phyloP scores from a whole-genome alignment of 169 alveolate species.

The Plasmodium berghei region DNA sequence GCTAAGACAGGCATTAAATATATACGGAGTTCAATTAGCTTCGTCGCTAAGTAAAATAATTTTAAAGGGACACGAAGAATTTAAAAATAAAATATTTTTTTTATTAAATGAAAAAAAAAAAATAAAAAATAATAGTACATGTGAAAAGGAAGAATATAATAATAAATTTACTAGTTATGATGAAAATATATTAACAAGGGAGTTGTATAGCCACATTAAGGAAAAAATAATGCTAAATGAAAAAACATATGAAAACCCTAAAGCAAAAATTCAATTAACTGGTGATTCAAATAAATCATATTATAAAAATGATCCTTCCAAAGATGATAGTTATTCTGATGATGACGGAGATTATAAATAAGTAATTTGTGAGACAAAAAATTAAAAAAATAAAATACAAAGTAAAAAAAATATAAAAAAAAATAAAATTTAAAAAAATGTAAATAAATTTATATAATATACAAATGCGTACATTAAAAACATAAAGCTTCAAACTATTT shows the following conservation, averaged over 20 bases:
- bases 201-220: constrained; percentile 51
- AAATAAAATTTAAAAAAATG: no score
- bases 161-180: not conserved
- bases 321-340: constrained; percentile 5
- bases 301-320: constrained; percentile 5
- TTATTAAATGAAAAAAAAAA: constrained; percentile 62
- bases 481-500: not conserved
- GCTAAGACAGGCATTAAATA: constrained; percentile 72
- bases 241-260: constrained; percentile 15
- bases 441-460: no score
- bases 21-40: constrained; percentile 74
- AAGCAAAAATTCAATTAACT: constrained; percentile 3
- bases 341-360: not conserved
- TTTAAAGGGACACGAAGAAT: constrained; percentile 67
- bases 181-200: constrained; percentile 34
- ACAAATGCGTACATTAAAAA: not conserved
- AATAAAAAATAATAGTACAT: not conserved
- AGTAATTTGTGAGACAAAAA: not conserved
- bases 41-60: constrained; percentile 76
- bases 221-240: constrained; percentile 55
- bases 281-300: constrained; percentile 31
- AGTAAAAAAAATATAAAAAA: no score
- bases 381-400: not conserved
- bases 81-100: constrained; percentile 70
- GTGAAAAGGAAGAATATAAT: constrained; percentile 17